Percentiles rank a stretch among this genome's conserved stretches.
phyloP scores from a whole-genome alignment of 75 land plant genomes.

The Sequoia sempervirens region DNA sequence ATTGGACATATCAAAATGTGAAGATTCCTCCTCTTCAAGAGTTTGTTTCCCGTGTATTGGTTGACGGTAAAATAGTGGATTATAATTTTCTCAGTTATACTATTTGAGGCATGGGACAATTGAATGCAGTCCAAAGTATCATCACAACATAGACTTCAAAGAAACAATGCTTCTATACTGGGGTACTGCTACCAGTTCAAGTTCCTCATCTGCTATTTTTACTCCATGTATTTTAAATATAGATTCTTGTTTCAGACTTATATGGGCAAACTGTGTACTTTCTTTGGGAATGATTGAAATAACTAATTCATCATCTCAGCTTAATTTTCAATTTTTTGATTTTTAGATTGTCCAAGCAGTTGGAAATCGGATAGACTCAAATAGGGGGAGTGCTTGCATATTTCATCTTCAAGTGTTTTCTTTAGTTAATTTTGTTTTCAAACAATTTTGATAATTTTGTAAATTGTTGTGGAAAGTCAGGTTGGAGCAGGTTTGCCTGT shows the following conservation, averaged over 20 bases:
- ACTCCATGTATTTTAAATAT: neutral
- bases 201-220: neutral
- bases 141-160: neutral
- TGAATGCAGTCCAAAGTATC: neutral
- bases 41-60: neutral
- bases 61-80: neutral
- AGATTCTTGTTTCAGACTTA: neutral
- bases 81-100: neutral
- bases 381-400: neutral
- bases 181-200: neutral
- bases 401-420: neutral
- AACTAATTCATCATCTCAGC: neutral
- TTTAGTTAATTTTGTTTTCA: neutral
- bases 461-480: conserved; percentile 15
- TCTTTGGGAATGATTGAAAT: neutral
- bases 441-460: neutral
- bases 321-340: neutral
- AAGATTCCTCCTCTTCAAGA: neutral
- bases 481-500: conserved; percentile 96
- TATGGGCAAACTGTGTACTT: neutral
- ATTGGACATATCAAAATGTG: neutral
- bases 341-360: neutral
- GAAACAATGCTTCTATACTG: neutral
- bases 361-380: neutral
- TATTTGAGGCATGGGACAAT: neutral